Conservation (phyloP, 345 rosid species). For the Syzygium grande region DNA sequence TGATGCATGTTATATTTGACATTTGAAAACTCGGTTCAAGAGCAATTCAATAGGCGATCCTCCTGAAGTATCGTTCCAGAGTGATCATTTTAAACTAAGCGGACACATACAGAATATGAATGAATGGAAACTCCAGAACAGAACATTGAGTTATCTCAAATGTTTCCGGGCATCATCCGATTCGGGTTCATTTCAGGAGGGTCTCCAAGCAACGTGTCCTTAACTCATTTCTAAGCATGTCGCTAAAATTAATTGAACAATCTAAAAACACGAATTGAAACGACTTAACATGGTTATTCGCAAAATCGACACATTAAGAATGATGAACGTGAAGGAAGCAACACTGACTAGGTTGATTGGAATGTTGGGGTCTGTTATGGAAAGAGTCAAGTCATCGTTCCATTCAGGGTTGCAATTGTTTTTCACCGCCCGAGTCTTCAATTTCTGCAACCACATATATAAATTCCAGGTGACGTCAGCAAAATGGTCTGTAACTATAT, state of each 20-base stretch:
- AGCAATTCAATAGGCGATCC: neutral
- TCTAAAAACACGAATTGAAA: no score
- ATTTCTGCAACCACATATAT: constrained; percentile 26
- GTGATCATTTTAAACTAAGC: neutral
- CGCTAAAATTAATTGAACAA: neutral
- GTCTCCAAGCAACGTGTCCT: neutral
- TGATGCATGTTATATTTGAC: neutral
- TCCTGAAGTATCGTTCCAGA: neutral
- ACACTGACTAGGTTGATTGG: constrained; percentile 56
- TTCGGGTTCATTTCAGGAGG: neutral
- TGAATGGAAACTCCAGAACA: neutral
- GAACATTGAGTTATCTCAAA: neutral
- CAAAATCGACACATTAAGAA: neutral
- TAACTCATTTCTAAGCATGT: neutral
- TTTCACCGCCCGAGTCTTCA: constrained; percentile 58
- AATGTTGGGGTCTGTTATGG: constrained; percentile 31
- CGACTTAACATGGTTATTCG: neutral
- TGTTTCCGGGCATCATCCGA: neutral
- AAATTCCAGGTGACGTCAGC: neutral
- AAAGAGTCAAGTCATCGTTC: constrained; percentile 76
- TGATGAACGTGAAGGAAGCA: neutral
- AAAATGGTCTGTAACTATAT: neutral
- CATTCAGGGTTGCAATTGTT: constrained; percentile 77
- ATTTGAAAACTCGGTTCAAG: neutral
- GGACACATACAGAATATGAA: neutral